phyloP scores from a whole-genome alignment of 805 yeast genomes.

The Blastobotrys mokoenaii region DNA sequence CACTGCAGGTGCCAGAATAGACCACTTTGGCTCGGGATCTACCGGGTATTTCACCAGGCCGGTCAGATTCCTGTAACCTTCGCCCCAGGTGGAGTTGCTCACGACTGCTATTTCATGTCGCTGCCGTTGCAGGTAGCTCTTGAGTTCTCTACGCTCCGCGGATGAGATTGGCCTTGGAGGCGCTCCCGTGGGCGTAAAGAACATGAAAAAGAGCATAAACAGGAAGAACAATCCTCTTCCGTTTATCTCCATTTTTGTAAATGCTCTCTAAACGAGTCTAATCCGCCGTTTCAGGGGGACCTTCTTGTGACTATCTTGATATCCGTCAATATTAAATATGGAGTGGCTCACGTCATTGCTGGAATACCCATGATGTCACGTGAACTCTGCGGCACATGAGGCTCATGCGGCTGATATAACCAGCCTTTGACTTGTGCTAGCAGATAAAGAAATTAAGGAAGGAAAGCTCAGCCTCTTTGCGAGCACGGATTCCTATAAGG shows the following conservation, averaged over 20 bases:
- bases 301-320: too few relatives aligned
- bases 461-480: too few relatives aligned
- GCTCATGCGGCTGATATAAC: too few relatives aligned
- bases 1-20: slow-evolving; percentile 14
- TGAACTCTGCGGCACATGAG: too few relatives aligned
- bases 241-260: slow-evolving; percentile 18
- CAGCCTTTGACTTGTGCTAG: too few relatives aligned
- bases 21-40: slow-evolving; percentile 29
- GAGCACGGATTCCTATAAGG: too few relatives aligned
- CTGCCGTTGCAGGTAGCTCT: slow-evolving; percentile 29
- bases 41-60: slow-evolving; percentile 68
- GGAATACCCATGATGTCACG: too few relatives aligned
- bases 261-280: slow-evolving; percentile 21
- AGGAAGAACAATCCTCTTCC: slow-evolving; percentile 22
- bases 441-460: too few relatives aligned
- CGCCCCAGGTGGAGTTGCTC: slow-evolving; percentile 34
- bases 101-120: slow-evolving; percentile 31
- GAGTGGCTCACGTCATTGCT: too few relatives aligned
- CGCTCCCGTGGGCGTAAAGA: slow-evolving; percentile 36
- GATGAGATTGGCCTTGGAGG: slow-evolving; percentile 24
- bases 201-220: slow-evolving; percentile 32
- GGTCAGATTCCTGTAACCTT: slow-evolving; percentile 63
- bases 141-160: slow-evolving; percentile 33
- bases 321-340: too few relatives aligned
- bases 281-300: too few relatives aligned